Base-by-base conservation (phyloP, 1,284 basidiomycete genomes). In the Cryptococcus amylolentus region DNA sequence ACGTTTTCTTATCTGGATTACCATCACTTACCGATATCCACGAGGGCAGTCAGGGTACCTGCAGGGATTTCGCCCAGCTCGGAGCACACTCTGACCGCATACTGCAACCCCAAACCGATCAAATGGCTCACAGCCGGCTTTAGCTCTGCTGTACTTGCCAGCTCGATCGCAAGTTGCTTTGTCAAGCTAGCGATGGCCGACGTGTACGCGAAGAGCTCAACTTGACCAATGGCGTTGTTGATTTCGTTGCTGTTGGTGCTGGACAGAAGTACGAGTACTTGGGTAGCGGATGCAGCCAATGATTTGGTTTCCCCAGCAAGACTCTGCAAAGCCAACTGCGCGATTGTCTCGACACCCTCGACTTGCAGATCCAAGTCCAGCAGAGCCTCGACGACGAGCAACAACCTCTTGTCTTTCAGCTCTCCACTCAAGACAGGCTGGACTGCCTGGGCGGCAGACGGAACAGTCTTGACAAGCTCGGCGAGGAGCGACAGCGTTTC, bases 101-200 rank as follows among this genome's bases (percentile, higher is more conserved):
- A 56, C 40, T 66, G 63, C 45, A 72, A 45, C 1, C 65, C 67
- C 26, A 63, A 40, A 12, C 64, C 56, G 5, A 69, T 47, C 12
- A 70, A 46, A 23, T 58, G 51, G 1, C 38, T n/a, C 1, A 65
- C 45, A 3, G 57, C 55, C 0, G 51, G 10, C 20, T 18, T 31
- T 4, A 48, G n/a, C 10, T 48, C 46, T 42, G 41, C n/a, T 8
- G 20, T 42, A n/a, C 20, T 42, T 13, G 16, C 16, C 45, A 28
- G 20, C 20, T 46, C 23, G 10, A 16, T 26, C 13, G 45, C 49
- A 37, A 50, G 49, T 4, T 12, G 14, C 18, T 50, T 20, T 14
- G 27, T 18, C 28, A 50, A 27, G n/a, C 20, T 5, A n/a, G 31
- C 37, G 12, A 38, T 20, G 8, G 49, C 31, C 4, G 49, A 13